phyloP scores from a whole-genome alignment of 129 eudicot species.

The Centella asiatica region DNA sequence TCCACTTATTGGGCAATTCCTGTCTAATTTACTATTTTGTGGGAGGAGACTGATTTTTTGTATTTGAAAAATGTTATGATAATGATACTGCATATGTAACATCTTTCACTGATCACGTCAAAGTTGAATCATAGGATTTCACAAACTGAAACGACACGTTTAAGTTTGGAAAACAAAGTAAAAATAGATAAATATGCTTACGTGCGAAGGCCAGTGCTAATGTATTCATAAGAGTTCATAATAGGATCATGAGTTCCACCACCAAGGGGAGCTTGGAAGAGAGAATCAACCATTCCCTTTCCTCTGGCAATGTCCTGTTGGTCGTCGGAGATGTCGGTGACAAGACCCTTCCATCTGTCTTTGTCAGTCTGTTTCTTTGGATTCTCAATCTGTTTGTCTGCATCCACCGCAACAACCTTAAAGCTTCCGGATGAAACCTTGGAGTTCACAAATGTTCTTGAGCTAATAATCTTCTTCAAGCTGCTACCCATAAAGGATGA shows the following conservation, averaged over 20 bases:
- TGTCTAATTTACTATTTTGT: too few species aligned
- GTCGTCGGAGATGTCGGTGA: conserved; percentile 64
- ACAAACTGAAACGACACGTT: neutral
- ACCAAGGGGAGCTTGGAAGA: conserved; percentile 88
- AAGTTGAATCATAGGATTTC: too few species aligned
- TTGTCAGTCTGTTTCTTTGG: conserved; percentile 50
- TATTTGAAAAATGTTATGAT: too few species aligned
- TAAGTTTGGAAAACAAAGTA: neutral
- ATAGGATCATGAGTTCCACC: conserved; percentile 71
- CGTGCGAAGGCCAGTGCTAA: conserved; percentile 72
- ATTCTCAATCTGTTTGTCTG: too few species aligned
- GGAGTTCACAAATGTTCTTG: conserved; percentile 26
- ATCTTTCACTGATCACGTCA: too few species aligned
- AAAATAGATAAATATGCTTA: conserved; percentile 14
- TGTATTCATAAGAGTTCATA: conserved; percentile 76
- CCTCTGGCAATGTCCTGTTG: conserved; percentile 94
- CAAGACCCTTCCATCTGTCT: conserved; percentile 83
- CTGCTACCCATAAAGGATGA: conserved; percentile 64
- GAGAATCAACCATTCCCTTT: conserved; percentile 79
- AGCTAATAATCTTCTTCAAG: conserved; percentile 49
- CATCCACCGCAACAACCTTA: conserved; percentile 41
- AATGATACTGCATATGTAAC: too few species aligned
- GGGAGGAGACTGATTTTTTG: too few species aligned
- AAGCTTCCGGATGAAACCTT: conserved; percentile 27
- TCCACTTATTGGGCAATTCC: too few species aligned